phyloP scores from a whole-genome alignment of 2,329 filamentous ascomycete genomes.

The Thelonectria discophora region DNA sequence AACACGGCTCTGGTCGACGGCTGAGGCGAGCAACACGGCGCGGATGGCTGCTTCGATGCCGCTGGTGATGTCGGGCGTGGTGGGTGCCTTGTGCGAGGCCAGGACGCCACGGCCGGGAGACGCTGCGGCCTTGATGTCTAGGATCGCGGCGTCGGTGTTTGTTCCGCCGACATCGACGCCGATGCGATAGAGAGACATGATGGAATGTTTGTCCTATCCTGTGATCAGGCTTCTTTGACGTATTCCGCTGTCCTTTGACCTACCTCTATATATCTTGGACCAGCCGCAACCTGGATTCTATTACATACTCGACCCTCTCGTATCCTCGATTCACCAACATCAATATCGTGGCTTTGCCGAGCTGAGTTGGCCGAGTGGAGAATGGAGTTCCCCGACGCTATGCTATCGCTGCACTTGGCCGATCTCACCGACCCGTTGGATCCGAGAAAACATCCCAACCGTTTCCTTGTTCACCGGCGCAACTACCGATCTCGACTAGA shows the following conservation, averaged over 20 bases:
- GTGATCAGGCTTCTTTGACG: no score
- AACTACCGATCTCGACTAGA: not conserved
- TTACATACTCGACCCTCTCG: not conserved
- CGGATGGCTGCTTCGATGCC: constrained; percentile 58
- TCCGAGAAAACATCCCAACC: no score
- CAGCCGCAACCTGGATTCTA: not conserved
- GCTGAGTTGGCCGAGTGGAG: constrained; percentile 18
- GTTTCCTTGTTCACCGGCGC: no score
- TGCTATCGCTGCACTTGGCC: constrained; percentile 11
- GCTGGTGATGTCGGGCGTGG: constrained; percentile 59
- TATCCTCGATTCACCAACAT: not conserved
- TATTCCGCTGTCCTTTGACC: no score
- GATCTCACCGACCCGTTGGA: not conserved
- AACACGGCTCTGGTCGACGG: constrained; percentile 50
- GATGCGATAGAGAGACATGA: constrained; percentile 55
- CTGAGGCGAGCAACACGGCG: constrained; percentile 51
- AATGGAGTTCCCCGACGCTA: constrained; percentile 9
- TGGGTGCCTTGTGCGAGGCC: constrained; percentile 59
- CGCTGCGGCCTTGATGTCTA: constrained; percentile 51
- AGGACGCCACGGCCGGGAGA: constrained; percentile 52
- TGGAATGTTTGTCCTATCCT: no score
- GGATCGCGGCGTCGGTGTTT: constrained; percentile 56
- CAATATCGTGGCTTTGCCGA: no score
- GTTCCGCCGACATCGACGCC: constrained; percentile 54
- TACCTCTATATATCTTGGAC: not conserved